phyloP scores from a whole-genome alignment of 768 basidiomycete genomes.

The Tulasnella sp. region DNA sequence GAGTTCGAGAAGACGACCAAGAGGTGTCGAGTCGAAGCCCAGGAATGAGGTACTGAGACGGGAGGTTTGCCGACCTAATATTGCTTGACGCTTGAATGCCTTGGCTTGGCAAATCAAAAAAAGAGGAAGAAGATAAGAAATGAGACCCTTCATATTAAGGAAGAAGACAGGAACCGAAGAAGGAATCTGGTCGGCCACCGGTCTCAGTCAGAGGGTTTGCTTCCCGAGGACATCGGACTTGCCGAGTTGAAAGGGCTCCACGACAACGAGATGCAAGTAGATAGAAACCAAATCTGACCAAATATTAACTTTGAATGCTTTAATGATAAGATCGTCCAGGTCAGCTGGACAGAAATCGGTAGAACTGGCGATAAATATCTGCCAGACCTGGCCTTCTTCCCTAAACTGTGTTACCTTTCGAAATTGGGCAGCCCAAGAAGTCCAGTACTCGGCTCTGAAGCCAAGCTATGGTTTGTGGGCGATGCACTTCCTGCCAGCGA shows the following conservation, averaged over 20 bases:
- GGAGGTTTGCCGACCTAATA: not conserved
- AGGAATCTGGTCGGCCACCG: not conserved
- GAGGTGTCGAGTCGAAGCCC: not conserved
- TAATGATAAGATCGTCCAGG: not conserved
- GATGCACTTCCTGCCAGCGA: no score
- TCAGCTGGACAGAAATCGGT: not conserved
- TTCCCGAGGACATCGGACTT: constrained; percentile 9
- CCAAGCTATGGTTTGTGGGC: no score
- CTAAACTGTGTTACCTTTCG: no score
- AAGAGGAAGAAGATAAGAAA: not conserved
- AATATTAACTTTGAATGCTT: not conserved
- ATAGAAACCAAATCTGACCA: not conserved
- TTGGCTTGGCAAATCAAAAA: not conserved
- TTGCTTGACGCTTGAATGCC: not conserved
- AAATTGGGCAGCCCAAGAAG: no score
- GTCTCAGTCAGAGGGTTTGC: not conserved
- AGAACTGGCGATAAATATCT: not conserved
- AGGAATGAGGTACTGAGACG: not conserved
- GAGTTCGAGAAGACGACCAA: not conserved
- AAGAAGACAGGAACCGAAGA: not conserved
- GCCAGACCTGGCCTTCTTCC: no score
- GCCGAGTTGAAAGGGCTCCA: not conserved
- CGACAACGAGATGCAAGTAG: not conserved
- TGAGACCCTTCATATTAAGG: not conserved
- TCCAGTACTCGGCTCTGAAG: no score